Conservation (phyloP, 345 rosid genomes). For the Draba incana region DNA sequence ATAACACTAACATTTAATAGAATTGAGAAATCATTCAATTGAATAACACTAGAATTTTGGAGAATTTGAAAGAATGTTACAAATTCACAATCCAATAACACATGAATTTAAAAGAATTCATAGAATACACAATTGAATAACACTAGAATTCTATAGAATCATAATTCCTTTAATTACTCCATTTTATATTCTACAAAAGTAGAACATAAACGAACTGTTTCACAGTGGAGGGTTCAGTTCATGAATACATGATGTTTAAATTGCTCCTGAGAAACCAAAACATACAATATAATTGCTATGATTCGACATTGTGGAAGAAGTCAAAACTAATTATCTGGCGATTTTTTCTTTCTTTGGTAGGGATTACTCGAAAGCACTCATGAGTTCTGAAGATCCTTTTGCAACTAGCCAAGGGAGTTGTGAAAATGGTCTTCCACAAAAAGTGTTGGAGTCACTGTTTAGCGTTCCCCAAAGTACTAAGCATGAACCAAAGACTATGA, state of each 20-base stretch:
- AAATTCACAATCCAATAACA: no score
- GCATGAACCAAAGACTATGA: conserved; percentile 72
- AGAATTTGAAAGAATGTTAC: no score
- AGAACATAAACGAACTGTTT: neutral
- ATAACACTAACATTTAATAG: no score
- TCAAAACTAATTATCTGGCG: conserved; percentile 2
- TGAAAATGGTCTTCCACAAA: conserved; percentile 65
- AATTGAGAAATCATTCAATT: no score
- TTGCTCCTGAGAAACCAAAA: conserved; percentile 15
- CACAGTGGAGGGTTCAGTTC: conserved; percentile 3
- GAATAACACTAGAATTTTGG: no score
- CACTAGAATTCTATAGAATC: no score
- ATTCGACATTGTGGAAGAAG: conserved; percentile 3
- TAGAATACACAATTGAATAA: no score
- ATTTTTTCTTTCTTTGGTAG: conserved; percentile 42
- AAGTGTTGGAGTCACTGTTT: conserved; percentile 83
- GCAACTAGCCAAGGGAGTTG: conserved; percentile 44
- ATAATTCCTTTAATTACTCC: neutral
- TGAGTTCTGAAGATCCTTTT: conserved; percentile 48
- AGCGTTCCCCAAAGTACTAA: conserved; percentile 62
- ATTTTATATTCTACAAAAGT: conserved; percentile 5
- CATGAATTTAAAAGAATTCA: no score
- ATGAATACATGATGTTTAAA: conserved; percentile 15
- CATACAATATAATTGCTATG: neutral
- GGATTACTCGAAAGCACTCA: conserved; percentile 56